Conservation (phyloP, 2,329 filamentous ascomycete species). For the Rhinocladiella similis region DNA sequence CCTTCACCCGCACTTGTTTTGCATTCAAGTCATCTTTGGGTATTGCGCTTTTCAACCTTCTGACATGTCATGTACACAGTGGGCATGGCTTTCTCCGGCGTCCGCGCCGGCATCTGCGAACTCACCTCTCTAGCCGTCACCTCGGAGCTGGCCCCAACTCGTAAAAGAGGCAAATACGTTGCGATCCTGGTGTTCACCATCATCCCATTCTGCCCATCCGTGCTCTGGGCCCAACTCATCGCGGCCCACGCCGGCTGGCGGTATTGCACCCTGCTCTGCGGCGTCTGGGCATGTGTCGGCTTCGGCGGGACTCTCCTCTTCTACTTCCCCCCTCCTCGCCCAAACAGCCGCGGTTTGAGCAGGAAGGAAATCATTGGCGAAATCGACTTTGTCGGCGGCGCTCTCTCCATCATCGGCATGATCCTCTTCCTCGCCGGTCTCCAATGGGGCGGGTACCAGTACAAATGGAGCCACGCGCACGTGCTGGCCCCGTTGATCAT, state of each 20-base stretch:
- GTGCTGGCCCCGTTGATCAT: constrained; percentile 49
- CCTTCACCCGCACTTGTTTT: background rate
- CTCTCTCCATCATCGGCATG: constrained; percentile 50
- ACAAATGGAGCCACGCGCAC: constrained; percentile 46
- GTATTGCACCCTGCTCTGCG: constrained; percentile 44
- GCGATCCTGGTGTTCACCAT: constrained; percentile 62
- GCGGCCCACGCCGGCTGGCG: constrained; percentile 47
- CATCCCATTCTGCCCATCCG: constrained; percentile 62
- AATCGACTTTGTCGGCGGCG: constrained; percentile 53
- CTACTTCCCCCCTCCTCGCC: constrained; percentile 47
- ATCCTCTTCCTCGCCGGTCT: constrained; percentile 51
- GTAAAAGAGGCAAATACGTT: constrained; percentile 65
- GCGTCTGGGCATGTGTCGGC: constrained; percentile 44
- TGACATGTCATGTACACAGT: constrained; percentile 34
- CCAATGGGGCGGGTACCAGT: constrained; percentile 51
- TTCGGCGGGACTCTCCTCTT: constrained; percentile 44
- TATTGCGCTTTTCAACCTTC: no score
- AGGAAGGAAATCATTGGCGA: constrained; percentile 42
- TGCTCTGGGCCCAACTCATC: constrained; percentile 62
- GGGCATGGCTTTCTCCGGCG: constrained; percentile 60
- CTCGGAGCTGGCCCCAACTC: constrained; percentile 66
- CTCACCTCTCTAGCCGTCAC: constrained; percentile 68
- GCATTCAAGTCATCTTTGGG: no score
- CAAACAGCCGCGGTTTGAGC: constrained; percentile 34
- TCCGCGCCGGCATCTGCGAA: constrained; percentile 68